phyloP scores from a whole-genome alignment of 768 basidiomycete species.

The Pleurotus sapidus region DNA sequence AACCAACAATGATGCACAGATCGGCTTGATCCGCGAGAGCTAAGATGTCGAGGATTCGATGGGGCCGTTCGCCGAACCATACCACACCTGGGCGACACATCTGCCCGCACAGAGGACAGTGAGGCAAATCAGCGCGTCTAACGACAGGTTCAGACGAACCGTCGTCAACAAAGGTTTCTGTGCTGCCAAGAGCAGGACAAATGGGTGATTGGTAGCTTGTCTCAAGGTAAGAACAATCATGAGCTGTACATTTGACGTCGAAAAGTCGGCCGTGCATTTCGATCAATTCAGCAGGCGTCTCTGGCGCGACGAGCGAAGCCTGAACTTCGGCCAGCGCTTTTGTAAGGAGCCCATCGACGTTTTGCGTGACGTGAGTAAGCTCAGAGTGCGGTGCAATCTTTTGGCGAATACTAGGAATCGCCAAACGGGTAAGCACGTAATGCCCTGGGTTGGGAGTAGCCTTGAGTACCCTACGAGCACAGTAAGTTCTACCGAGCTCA shows the following conservation, averaged over 20 bases:
- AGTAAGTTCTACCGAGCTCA: too few species aligned
- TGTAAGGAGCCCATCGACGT: conserved; percentile 35
- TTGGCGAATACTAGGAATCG: conserved; percentile 3
- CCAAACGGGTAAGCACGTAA: too few species aligned
- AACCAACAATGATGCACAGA: conserved; percentile 35
- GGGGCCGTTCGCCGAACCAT: conserved; percentile 37
- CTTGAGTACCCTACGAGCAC: too few species aligned
- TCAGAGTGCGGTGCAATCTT: conserved; percentile 14
- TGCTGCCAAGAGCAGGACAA: too few species aligned
- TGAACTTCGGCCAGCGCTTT: conserved; percentile 21
- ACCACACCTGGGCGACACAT: conserved; percentile 35
- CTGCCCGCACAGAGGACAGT: conserved; percentile 22
- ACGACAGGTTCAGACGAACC: background rate
- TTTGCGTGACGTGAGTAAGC: conserved; percentile 35
- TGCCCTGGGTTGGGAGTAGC: too few species aligned
- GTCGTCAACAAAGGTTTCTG: too few species aligned
- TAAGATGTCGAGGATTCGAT: conserved; percentile 24
- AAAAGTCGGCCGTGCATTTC: too few species aligned
- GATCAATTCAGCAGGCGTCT: too few species aligned
- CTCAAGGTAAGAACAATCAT: too few species aligned
- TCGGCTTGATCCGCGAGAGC: conserved; percentile 24
- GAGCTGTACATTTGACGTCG: too few species aligned
- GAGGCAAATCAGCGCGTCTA: conserved; percentile 6
- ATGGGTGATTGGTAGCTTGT: too few species aligned
- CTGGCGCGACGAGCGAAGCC: too few species aligned